These are phyloP conservation scores for Penicillium hesseltinei DNA, from an alignment of 2,329 filamentous ascomycete genomes.

Conservation along the genomic window DNA sequence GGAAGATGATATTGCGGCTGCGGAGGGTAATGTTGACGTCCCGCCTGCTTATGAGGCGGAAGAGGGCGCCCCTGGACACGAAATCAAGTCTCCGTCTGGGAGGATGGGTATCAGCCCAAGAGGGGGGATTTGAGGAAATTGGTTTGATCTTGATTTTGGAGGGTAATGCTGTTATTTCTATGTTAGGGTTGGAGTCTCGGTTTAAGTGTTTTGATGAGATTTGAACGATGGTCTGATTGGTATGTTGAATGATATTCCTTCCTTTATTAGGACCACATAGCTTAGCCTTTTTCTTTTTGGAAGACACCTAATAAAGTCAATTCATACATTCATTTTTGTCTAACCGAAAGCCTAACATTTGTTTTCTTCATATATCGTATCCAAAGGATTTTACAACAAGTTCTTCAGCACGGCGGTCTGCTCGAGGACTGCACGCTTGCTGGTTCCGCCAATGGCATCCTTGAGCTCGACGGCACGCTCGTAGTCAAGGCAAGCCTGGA, in stretches of 20 bases:
- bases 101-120: conserved; percentile 6
- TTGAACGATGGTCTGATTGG: background rate
- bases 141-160: background rate
- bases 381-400: conserved; percentile 43
- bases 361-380: conserved; percentile 11
- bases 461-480: conserved; percentile 79
- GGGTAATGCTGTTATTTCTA: background rate
- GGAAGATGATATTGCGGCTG: background rate
- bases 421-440: conserved; percentile 63
- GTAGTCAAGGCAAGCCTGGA: conserved; percentile 72
- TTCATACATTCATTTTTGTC: conserved; percentile 20
- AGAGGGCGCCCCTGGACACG: background rate
- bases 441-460: conserved; percentile 74
- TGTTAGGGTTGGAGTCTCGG: background rate
- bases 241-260: conserved; percentile 2
- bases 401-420: conserved; percentile 65
- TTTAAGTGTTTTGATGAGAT: background rate
- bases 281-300: background rate
- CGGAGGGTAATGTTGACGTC: conserved; percentile 2
- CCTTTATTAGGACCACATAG: background rate
- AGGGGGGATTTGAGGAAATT: background rate
- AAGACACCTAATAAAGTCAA: conserved; percentile 7
- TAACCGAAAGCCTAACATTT: conserved; percentile 19
- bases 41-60: conserved; percentile 17
- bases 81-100: conserved; percentile 15